Evolutionary conservation across 2,329 filamentous ascomycete species (phyloP), one percentile per base, ranked within the genome.

Genomic region (Pestalotiopsis sp.): DNA sequence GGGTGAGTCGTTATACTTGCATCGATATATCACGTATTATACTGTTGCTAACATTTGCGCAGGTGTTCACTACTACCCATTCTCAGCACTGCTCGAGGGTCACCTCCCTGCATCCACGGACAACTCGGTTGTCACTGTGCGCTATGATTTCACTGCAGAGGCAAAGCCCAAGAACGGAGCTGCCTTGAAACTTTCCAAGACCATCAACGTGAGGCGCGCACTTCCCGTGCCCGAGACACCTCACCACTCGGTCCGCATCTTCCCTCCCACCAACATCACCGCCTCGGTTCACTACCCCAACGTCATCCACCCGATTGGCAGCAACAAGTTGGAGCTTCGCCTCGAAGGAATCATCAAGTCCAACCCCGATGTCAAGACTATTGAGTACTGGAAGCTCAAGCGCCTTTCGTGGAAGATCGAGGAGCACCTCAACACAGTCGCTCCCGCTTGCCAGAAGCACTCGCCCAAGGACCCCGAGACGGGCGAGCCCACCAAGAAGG

Each of bases 331-430:
- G 64, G 87, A 89, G 60, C 90, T 98, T 82, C 91, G 91, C 66
- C 88, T 99, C 72, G 93, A 95, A 71, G 95, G 95, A n/a, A 90
- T 98, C 66, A 90, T 94, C 57, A 92, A 89, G 72, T 82, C 83
- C 72, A 93, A 93, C 79, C 80, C 86, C 49, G 88, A 90, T 57
- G 88, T 87, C 69, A 91, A 92, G 77, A 95, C 90, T 6, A 88
- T 96, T 70, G 88, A 90, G 77, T 87, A 89, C 77, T 98, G 95
- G 95, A 92, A 92, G 75, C 86, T 99, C 38, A 93, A 95, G 80
- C 96, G 97, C 81, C 87, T 98, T 72, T 93, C 92, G 71, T 99
- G 95, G 95, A 90, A 93, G 73, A 91, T 99, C 66, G 95, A 98
- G 77, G 95, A 99, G 84, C 92, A 90, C 52, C 88, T 94, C 78